Base-by-base conservation (phyloP, 176 grass and related monocot genomes). In the Aechmea fasciata region DNA sequence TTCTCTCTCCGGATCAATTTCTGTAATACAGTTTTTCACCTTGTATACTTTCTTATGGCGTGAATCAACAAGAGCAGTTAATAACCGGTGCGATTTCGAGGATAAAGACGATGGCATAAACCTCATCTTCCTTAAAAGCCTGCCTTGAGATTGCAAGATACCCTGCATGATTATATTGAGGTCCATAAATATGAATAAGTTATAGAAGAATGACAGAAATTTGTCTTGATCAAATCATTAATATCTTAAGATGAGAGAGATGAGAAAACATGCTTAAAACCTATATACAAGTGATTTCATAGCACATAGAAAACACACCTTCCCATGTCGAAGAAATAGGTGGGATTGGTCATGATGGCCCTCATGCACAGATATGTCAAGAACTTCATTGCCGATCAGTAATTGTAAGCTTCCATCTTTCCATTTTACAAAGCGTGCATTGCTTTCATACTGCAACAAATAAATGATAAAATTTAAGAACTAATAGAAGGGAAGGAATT, bases 91-190 rank as follows among this genome's bases (percentile, higher is more conserved):
- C 0, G 89, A 99, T 72, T 93, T 93, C 51, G 94, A 93, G 78
- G 87, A 90, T 64, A 99, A 83, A 66, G 94, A 99, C 81, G 94
- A 99, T 81, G 94, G 94, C 89, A 90, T 99, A 71, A 99, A 93
- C 71, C 87, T 92, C 87, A 99, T 90, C 81, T 99, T 99, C 3
- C 33, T 77, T 78, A 90, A 65, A 65, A 93, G 86, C 66, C 89
- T 93, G 73, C 94, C 94, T 93, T 99, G 94, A 64, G 89, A 99
- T 79, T 99, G 94, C 77, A 99, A 82, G 62, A 90, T 73, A 79
- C 94, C 94, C 94, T 99, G 79, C 51, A 65, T 78, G 33, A 41
- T 41, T 15, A 41, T 48, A 9, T 18, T 10, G 13, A 12, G 33
- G 33, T 41, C 33, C 33, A 41, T 41, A 41, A 41, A 41, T 61